A percentile compares a stretch with the other conserved stretches of the same genome.
phyloP scores from a whole-genome alignment of 2,329 filamentous ascomycete species.

The Thermomyces lanuginosus region DNA sequence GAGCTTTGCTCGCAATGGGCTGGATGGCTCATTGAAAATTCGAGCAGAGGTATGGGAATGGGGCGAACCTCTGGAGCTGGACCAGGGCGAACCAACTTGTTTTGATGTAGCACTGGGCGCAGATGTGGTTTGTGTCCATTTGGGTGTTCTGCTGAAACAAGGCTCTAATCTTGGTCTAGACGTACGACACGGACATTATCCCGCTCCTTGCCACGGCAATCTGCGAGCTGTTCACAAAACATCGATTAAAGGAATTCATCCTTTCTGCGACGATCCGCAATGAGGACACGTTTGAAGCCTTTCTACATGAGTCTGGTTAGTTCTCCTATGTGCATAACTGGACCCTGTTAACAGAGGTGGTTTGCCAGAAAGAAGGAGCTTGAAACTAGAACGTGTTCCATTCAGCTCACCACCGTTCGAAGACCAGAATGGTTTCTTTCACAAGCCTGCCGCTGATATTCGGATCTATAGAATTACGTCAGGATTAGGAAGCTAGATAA shows the following conservation, averaged over 20 bases:
- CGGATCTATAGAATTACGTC: slow-evolving; percentile 19
- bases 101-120: slow-evolving; percentile 28
- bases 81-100: slow-evolving; percentile 2
- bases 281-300: slow-evolving; percentile 43
- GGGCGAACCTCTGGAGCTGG: slow-evolving; percentile 17
- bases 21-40: slow-evolving; percentile 10
- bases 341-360: neutral
- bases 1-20: slow-evolving; percentile 21
- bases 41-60: slow-evolving; percentile 27
- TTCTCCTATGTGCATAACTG: slow-evolving; percentile 3
- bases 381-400: slow-evolving; percentile 22
- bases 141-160: neutral
- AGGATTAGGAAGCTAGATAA: neutral
- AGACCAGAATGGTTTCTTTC: slow-evolving; percentile 33
- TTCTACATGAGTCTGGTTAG: slow-evolving; percentile 43
- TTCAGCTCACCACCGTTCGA: slow-evolving; percentile 29
- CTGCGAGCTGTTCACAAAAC: slow-evolving; percentile 39
- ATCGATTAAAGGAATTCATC: slow-evolving; percentile 36
- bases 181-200: slow-evolving; percentile 44
- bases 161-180: slow-evolving; percentile 24
- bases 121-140: slow-evolving; percentile 21
- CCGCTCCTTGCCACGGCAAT: slow-evolving; percentile 42
- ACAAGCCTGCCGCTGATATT: slow-evolving; percentile 25
- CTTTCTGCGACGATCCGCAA: slow-evolving; percentile 48
- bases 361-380: slow-evolving; percentile 19